Base-by-base conservation (phyloP, 176 grass and related monocot species). In the Stipa capillata region DNA sequence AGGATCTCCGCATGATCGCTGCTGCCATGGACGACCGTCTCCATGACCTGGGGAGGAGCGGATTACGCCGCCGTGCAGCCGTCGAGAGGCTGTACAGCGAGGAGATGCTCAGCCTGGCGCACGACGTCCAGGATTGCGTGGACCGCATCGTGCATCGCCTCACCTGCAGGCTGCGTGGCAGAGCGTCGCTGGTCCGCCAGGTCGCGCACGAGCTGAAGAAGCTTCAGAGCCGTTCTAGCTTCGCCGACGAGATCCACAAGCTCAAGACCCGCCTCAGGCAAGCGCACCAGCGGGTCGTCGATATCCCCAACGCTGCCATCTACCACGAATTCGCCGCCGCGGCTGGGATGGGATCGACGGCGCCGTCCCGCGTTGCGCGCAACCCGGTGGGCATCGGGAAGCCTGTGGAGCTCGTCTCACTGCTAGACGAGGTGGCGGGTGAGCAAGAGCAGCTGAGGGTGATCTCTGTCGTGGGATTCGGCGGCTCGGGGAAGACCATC, bases 11-110 rank as follows among this genome's bases (percentile, higher is more conserved):
- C 57, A 85, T 85, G 84, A 45, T 85, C 10, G 76, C 57, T 1
- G 84, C 76, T 58, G 48, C 68, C 69, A 86, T 86, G 84, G 84
- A 80, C 31, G 76, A 80, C n/a, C 48, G 32, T 27, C n/a, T 86
- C 57, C 11, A 61, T 16, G n/a, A 7, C 76, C 3, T 72, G 10
- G 16, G 27, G 11, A 0, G 10, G 6, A 50, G 14, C 68, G 15
- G 65, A 0, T n/a, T n/a, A n/a, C n/a, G n/a, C n/a, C 45, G 7
- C 7, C 59, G 76, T n/a, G 28, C 68, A 0, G 48, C 76, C 57
- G 29, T 74, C 2, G 69, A 36, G 1, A 27, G 76, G 48, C 9
- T 66, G 1, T 55, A 80, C 76, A 57, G 35, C 5, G 69, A 56
- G 37, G 36, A 66, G 84, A 86, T 81, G 24, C 84, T 74, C 3